Evolutionary conservation across 345 rosid genomes (phyloP), one percentile per base, ranked within the genome.

Genomic region (Excoecaria cochinchinensis): DNA sequence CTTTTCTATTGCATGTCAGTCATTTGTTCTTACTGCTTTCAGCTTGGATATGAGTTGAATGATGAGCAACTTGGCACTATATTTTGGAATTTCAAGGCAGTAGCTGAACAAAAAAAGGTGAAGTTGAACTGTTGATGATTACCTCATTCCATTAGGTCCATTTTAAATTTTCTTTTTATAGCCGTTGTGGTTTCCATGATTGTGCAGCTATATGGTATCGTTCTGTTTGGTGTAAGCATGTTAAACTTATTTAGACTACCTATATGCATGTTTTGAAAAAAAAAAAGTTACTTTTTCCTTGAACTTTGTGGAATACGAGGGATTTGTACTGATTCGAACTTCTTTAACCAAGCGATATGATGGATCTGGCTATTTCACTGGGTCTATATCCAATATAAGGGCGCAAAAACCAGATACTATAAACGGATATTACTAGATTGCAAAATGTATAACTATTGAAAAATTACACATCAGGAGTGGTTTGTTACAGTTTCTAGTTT

Each of bases 101-200:
- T 93, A 61, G 98, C 98, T 14, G 98, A 96, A 83, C 87, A 79
- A 50, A 93, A 93, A 85, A 96, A 93, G 98, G 97, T 96, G 61
- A 71, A 69, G 31, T 19, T 56, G 46, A 36, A 50, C 42, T 24
- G 22, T 1, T 36, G 24, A 42, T 42, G 16, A 4, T 56, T 9
- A 36, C 7, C 42, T 4, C 8, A 6, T 19, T 40, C 19, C 22
- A n/a, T 17, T 25, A 6, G 14, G 24, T 62, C 24, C 12, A 38
- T 47, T 1, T 56, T 25, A 14, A 38, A 5, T 74, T 17, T 25
- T 57, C 25, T 19, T 53, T 53, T 16, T 61, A 53, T 72, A 19
- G 21, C 55, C 44, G 17, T 24, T 25, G 5, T 24, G 46, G 9
- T 72, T 72, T 59, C 39, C 25, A 17, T 56, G 74, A 56, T 21